Percentiles rank a stretch among this genome's conserved stretches.
These are phyloP conservation scores for Saxophila tyrrhenica DNA, from an alignment of 495 filamentous ascomycete genomes.

Conservation along the genomic window DNA sequence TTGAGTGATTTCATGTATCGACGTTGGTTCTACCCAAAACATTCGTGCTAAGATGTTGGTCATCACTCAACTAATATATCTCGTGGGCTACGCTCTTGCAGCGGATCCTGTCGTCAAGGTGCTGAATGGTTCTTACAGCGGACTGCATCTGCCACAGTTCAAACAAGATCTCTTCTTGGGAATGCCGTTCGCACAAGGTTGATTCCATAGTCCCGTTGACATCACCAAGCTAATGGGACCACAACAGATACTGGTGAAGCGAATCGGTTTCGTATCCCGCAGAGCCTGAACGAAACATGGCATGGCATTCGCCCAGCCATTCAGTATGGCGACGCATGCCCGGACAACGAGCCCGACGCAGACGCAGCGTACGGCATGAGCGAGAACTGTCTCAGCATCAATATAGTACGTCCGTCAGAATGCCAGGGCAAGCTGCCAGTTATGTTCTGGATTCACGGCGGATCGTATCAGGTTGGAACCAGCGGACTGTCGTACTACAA, in stretches of 20 bases:
- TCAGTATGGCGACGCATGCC: conserved; percentile 19
- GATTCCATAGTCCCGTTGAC: not conserved
- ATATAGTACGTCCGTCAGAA: conserved; percentile 16
- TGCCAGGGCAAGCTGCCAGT: conserved; percentile 11
- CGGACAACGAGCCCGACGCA: conserved; percentile 8
- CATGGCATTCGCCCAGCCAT: conserved; percentile 9
- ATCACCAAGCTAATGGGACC: too few relatives aligned
- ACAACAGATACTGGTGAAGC: conserved; percentile 13
- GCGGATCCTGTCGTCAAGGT: conserved; percentile 14
- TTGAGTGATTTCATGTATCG: too few relatives aligned
- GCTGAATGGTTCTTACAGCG: conserved; percentile 18
- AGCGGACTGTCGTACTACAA: conserved; percentile 20
- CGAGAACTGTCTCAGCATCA: conserved; percentile 22
- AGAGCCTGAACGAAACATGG: conserved; percentile 19
- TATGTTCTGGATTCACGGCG: conserved; percentile 21
- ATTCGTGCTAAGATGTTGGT: too few relatives aligned
- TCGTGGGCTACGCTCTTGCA: not conserved
- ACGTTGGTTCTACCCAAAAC: too few relatives aligned
- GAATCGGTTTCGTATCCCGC: conserved; percentile 19
- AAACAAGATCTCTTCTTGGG: conserved; percentile 22
- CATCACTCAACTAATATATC: too few relatives aligned
- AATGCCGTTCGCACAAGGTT: conserved; percentile 19
- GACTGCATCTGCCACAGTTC: conserved; percentile 17
- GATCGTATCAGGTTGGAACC: conserved; percentile 20
- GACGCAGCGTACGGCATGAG: conserved; percentile 20